Conservation (phyloP, 2,329 filamentous ascomycete genomes). For the Fusarium illudens region DNA sequence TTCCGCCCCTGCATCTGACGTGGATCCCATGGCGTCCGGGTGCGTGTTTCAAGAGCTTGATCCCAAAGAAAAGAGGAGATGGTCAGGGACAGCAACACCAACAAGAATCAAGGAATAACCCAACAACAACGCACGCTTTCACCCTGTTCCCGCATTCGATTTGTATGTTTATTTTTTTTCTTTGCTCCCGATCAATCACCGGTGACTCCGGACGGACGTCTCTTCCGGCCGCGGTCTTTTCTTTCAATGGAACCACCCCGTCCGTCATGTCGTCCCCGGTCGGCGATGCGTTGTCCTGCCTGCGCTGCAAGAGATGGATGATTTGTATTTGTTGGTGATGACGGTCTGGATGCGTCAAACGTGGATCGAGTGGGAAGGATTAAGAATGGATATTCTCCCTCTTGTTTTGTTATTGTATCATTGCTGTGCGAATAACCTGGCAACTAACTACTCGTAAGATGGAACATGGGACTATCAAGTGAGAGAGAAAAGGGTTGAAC, state of each 20-base stretch:
- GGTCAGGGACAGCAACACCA: slow-evolving; percentile 38
- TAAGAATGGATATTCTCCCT: background rate
- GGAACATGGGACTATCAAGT: background rate
- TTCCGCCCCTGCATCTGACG: slow-evolving; percentile 34
- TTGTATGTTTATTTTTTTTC: background rate
- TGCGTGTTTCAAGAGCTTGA: slow-evolving; percentile 35
- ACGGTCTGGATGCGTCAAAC: background rate
- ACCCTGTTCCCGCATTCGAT: slow-evolving; percentile 6
- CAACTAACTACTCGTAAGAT: background rate
- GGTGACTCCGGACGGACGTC: slow-evolving; percentile 8
- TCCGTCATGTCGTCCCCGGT: background rate
- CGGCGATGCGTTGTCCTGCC: slow-evolving; percentile 4
- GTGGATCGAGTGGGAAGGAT: background rate
- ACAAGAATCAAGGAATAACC: slow-evolving; percentile 22
- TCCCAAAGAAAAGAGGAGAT: slow-evolving; percentile 27
- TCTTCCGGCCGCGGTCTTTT: background rate
- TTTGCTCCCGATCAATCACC: slow-evolving; percentile 2
- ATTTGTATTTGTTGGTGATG: background rate
- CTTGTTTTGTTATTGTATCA: background rate
- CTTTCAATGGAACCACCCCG: background rate
- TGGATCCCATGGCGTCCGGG: slow-evolving; percentile 38
- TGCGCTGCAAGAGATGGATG: background rate
- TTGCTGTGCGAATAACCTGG: background rate
- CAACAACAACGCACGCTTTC: slow-evolving; percentile 4
- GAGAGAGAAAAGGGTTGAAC: background rate